These are phyloP conservation scores for Glonium stellatum DNA, from an alignment of 495 filamentous ascomycete genomes.

Conservation along the genomic window DNA sequence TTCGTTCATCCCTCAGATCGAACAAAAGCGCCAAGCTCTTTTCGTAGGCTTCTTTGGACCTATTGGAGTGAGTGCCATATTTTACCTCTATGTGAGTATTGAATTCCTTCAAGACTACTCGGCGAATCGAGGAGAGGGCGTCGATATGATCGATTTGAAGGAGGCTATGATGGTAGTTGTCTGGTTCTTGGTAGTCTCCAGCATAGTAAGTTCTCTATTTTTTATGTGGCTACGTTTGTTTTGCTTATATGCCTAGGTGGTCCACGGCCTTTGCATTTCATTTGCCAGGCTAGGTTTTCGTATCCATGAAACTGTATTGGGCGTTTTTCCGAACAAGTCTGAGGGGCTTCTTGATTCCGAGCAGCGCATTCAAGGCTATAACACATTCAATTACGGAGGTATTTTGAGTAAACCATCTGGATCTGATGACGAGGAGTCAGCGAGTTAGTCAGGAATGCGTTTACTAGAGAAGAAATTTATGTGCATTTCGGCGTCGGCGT, in stretches of 20 bases:
- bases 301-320: neutral
- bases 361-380: neutral
- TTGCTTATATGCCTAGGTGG: neutral
- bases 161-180: neutral
- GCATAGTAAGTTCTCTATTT: neutral
- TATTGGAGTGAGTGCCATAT: slow-evolving; percentile 87
- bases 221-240: neutral
- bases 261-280: neutral
- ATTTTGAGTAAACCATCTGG: neutral
- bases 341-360: neutral
- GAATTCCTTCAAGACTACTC: slow-evolving; percentile 51
- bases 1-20: slow-evolving; percentile 72
- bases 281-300: neutral
- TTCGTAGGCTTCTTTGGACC: slow-evolving; percentile 94
- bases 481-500: too few species aligned
- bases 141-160: neutral
- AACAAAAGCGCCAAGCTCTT: slow-evolving; percentile 61
- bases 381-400: neutral
- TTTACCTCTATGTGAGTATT: slow-evolving; percentile 77
- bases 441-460: too few species aligned
- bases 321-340: neutral
- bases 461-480: too few species aligned
- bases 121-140: neutral
- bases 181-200: neutral
- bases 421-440: too few species aligned